Conservation (phyloP, 192 early-diverging fungal species). For the Dissophora ornata region DNA sequence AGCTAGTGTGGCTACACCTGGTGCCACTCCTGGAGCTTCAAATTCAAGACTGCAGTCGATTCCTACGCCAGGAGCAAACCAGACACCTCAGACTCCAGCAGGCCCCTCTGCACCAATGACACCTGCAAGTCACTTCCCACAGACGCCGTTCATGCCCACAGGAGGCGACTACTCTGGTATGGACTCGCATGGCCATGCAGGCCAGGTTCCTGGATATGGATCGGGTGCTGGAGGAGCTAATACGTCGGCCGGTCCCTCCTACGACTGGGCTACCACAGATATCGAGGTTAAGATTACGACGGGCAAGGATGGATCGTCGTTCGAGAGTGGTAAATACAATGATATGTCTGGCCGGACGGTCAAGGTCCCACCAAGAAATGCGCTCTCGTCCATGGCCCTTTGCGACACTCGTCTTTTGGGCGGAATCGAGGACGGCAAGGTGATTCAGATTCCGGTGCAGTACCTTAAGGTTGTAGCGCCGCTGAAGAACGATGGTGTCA, state of each 20-base stretch:
- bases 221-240: slow-evolving; percentile 29
- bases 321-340: slow-evolving; percentile 54
- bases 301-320: slow-evolving; percentile 35
- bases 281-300: slow-evolving; percentile 59
- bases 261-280: slow-evolving; percentile 67
- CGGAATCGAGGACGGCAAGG: slow-evolving; percentile 31
- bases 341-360: slow-evolving; percentile 65
- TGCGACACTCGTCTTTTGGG: slow-evolving; percentile 59
- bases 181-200: slow-evolving; percentile 60
- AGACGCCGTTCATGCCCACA: slow-evolving; percentile 59
- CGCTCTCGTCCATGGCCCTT: slow-evolving; percentile 51
- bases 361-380: slow-evolving; percentile 56
- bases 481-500: slow-evolving; percentile 78
- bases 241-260: slow-evolving; percentile 17
- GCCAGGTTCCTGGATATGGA: slow-evolving; percentile 54
- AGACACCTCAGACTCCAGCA: slow-evolving; percentile 59
- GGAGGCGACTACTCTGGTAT: slow-evolving; percentile 61
- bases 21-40: slow-evolving; percentile 40
- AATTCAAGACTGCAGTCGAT: slow-evolving; percentile 53
- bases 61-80: slow-evolving; percentile 60
- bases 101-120: slow-evolving; percentile 58
- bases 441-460: slow-evolving; percentile 47
- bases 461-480: slow-evolving; percentile 68
- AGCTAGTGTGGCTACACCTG: slow-evolving; percentile 49
- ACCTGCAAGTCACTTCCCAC: slow-evolving; percentile 59